phyloP scores from a whole-genome alignment of 768 basidiomycete species.

The Phylloporus rhodoxanthus region DNA sequence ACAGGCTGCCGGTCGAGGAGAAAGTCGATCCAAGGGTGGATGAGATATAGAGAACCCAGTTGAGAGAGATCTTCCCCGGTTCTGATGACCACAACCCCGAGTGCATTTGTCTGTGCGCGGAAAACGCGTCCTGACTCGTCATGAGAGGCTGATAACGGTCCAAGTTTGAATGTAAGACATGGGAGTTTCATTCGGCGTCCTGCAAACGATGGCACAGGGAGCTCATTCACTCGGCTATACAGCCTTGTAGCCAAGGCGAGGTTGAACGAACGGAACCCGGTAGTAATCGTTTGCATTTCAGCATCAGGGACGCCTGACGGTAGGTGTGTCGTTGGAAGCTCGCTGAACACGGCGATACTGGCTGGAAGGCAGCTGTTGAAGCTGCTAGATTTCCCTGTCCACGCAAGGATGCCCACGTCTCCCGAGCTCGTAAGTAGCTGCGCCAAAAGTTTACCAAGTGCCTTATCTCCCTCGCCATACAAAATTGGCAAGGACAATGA shows the following conservation, averaged over 20 bases:
- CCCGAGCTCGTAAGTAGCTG: too few species aligned
- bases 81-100: conserved; percentile 7
- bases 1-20: conserved; percentile 7
- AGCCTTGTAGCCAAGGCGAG: not conserved
- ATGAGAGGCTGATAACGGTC: not conserved
- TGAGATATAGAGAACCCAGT: too few species aligned
- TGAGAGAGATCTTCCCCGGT: conserved; percentile 5
- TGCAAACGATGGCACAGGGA: not conserved
- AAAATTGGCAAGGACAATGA: not conserved
- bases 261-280: too few species aligned
- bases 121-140: not conserved
- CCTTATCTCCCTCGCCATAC: too few species aligned
- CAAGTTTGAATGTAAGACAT: conserved; percentile 5
- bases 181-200: conserved; percentile 7
- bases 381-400: too few species aligned
- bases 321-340: not conserved
- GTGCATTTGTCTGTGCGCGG: too few species aligned
- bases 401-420: too few species aligned
- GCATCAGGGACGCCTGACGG: not conserved
- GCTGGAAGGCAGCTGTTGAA: too few species aligned
- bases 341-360: too few species aligned
- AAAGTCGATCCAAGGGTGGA: too few species aligned
- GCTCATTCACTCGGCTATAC: not conserved
- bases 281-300: not conserved
- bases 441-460: too few species aligned